These are phyloP conservation scores for Tilletia indica DNA, from an alignment of 1,284 basidiomycete species.

Conservation along the genomic window DNA sequence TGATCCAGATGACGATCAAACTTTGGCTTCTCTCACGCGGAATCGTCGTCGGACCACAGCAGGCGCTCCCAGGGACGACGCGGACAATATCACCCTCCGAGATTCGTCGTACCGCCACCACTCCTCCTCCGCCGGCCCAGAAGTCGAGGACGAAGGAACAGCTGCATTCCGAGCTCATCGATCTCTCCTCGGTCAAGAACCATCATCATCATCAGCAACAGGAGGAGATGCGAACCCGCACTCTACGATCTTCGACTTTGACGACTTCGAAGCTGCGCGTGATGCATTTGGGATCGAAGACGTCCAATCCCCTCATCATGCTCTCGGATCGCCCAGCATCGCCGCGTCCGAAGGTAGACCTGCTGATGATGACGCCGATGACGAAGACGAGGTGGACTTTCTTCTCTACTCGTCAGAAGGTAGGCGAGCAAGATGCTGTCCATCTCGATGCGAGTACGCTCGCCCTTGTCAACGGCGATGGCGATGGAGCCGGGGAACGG, in stretches of 20 bases:
- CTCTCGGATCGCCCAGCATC: slow-evolving; percentile 11
- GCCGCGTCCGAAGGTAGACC: background rate
- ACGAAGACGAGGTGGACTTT: background rate
- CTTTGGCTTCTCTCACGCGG: background rate
- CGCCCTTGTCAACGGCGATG: background rate
- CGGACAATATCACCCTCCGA: slow-evolving; percentile 14
- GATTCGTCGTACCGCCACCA: background rate
- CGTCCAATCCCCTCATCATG: background rate
- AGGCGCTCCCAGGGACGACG: background rate
- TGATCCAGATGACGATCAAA: slow-evolving; percentile 8
- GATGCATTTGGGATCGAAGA: background rate
- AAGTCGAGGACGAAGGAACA: background rate
- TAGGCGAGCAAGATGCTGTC: background rate
- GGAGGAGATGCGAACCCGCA: background rate
- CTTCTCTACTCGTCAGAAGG: background rate
- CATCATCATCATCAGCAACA: background rate
- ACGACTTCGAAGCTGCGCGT: slow-evolving; percentile 1
- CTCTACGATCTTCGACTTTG: slow-evolving; percentile 14
- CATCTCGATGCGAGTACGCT: slow-evolving; percentile 6
- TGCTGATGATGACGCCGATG: background rate
- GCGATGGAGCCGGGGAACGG: too few species aligned
- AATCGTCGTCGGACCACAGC: background rate
- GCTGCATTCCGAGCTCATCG: slow-evolving; percentile 12
- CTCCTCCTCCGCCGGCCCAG: background rate
- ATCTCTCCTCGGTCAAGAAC: background rate